Evolutionary conservation across 176 grass and related monocot species (phyloP).

Genomic region (Luzula sylvatica): DNA sequence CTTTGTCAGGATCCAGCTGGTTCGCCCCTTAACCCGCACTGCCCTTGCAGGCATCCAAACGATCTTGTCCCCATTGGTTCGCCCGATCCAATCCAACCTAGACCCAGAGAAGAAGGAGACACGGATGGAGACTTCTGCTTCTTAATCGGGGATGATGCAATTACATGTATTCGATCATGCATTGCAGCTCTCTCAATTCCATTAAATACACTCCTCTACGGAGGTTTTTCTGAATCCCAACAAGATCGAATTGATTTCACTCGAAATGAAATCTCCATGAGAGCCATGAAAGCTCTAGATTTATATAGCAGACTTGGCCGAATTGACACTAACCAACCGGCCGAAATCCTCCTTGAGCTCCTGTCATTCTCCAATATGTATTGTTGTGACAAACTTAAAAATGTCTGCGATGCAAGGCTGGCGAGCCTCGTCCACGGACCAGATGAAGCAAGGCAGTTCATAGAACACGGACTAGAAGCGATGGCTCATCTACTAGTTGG

Average conservation of each 20-base stretch:
- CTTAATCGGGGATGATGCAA: slow-evolving; percentile 65
- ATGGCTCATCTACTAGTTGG: slow-evolving; percentile 57
- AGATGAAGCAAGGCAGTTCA: slow-evolving; percentile 56
- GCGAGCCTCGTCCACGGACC: slow-evolving; percentile 43
- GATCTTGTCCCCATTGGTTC: slow-evolving; percentile 4
- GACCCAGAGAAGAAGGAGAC: slow-evolving; percentile 12
- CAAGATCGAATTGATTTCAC: slow-evolving; percentile 73
- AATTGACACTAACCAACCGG: slow-evolving; percentile 35
- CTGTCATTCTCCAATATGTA: slow-evolving; percentile 80
- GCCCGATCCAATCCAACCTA: background rate
- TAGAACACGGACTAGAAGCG: slow-evolving; percentile 75
- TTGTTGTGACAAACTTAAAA: slow-evolving; percentile 77
- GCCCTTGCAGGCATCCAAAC: slow-evolving; percentile 44
- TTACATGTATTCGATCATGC: slow-evolving; percentile 67
- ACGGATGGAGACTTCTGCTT: slow-evolving; percentile 77
- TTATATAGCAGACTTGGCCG: slow-evolving; percentile 43
- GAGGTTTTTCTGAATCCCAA: slow-evolving; percentile 72
- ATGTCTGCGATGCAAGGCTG: slow-evolving; percentile 58
- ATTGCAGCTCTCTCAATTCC: slow-evolving; percentile 71
- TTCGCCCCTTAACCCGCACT: slow-evolving; percentile 24
- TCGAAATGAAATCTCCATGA: slow-evolving; percentile 54
- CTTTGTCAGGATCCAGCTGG: slow-evolving; percentile 30
- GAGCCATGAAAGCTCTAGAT: slow-evolving; percentile 64
- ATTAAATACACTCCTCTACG: slow-evolving; percentile 76
- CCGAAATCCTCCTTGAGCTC: slow-evolving; percentile 57